Conservation (phyloP, 164 flowering plant genomes). For the Umbilicus rupestris region DNA sequence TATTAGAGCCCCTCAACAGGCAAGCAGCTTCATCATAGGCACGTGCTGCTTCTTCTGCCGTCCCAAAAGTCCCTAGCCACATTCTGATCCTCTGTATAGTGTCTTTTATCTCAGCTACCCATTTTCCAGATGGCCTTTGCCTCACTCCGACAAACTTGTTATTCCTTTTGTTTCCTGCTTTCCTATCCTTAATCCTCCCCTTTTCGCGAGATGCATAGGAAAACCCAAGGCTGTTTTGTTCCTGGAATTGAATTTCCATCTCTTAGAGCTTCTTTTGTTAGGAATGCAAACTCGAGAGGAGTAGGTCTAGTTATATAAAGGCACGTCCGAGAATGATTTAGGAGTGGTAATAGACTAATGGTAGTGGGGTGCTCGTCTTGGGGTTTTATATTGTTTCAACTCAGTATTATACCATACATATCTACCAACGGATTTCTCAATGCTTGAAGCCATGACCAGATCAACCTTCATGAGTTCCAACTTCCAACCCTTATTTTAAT, state of each 20-base stretch:
- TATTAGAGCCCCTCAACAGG: constrained; percentile 35
- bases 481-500: not conserved
- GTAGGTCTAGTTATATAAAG: not conserved
- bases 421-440: not conserved
- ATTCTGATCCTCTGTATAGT: constrained; percentile 31
- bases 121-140: constrained; percentile 37
- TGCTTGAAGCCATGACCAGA: not conserved
- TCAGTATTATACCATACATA: not conserved
- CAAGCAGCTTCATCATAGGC: constrained; percentile 43
- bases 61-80: constrained; percentile 40
- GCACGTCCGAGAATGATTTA: not conserved
- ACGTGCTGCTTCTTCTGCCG: constrained; percentile 37
- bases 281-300: not conserved
- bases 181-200: constrained; percentile 8
- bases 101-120: constrained; percentile 45
- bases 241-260: constrained; percentile 17
- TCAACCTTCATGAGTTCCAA: not conserved
- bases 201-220: constrained; percentile 8
- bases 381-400: not conserved
- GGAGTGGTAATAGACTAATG: constrained; percentile 6
- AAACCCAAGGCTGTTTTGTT: constrained; percentile 8
- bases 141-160: constrained; percentile 37
- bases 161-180: not conserved
- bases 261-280: not conserved
- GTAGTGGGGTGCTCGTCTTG: constrained; percentile 5